A percentile compares a stretch with the other conserved stretches of the same genome.
Conservation (phyloP, 1,139 yeast species). For the Blastobotrys buckinghamii region DNA sequence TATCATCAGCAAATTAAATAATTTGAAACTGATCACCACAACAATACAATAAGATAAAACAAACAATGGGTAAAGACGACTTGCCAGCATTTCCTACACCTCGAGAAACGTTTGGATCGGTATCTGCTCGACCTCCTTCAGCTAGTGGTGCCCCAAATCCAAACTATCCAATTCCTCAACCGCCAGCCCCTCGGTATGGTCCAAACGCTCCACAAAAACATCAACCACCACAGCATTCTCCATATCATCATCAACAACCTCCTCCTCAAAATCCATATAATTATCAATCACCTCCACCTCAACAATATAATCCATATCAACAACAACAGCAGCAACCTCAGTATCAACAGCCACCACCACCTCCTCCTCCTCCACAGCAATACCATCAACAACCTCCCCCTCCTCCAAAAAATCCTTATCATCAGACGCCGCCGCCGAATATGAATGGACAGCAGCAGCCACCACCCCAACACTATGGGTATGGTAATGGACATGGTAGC, state of each 20-base stretch:
- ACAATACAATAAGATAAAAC: neutral
- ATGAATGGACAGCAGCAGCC: neutral
- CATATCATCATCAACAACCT: neutral
- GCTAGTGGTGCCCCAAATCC: neutral
- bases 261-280: slow-evolving; percentile 12
- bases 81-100: slow-evolving; percentile 28
- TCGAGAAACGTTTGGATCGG: slow-evolving; percentile 23
- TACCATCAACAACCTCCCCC: slow-evolving; percentile 5
- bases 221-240: neutral
- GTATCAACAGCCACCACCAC: slow-evolving; percentile 6
- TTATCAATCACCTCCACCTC: slow-evolving; percentile 15
- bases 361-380: neutral
- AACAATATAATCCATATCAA: slow-evolving; percentile 13
- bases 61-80: slow-evolving; percentile 24
- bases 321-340: slow-evolving; percentile 2
- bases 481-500: neutral
- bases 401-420: slow-evolving; percentile 7
- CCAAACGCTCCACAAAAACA: neutral
- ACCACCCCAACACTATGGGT: slow-evolving; percentile 1
- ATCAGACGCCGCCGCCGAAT: slow-evolving; percentile 1
- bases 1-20: too few species aligned
- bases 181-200: slow-evolving; percentile 1
- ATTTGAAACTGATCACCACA: too few species aligned
- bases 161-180: slow-evolving; percentile 1
- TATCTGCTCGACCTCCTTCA: slow-evolving; percentile 12